phyloP scores from a whole-genome alignment of 2,329 filamentous ascomycete genomes.

The Neospermospora avenae region DNA sequence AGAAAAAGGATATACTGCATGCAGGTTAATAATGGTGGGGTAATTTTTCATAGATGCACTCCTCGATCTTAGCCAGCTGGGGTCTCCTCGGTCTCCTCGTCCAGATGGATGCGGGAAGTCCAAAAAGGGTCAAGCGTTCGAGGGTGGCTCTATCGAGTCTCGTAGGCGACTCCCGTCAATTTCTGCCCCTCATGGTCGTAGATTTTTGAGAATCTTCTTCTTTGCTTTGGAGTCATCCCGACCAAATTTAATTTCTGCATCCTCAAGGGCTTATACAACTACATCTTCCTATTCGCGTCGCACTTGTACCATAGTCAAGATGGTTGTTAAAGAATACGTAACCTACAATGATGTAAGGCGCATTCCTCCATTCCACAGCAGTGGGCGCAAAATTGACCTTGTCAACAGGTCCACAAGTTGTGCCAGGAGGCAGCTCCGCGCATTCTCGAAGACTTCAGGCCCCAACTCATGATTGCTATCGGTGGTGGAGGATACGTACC shows the following conservation, averaged over 20 bases:
- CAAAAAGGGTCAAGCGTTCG: not conserved
- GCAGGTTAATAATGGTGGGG: constrained; percentile 3
- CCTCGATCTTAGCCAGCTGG: not conserved
- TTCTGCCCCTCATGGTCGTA: not conserved
- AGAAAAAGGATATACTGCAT: not conserved
- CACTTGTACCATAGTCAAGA: constrained; percentile 41
- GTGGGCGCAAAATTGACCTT: constrained; percentile 18
- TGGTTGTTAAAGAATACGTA: constrained; percentile 84
- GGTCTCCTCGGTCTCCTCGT: not conserved
- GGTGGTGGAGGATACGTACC: constrained; percentile 97
- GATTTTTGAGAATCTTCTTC: constrained; percentile 12
- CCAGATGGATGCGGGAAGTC: not conserved
- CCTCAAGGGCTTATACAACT: constrained; percentile 3
- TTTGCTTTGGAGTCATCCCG: constrained; percentile 16
- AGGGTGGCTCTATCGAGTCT: not conserved
- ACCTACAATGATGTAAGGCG: constrained; percentile 79
- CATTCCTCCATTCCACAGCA: constrained; percentile 14
- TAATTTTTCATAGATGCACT: not conserved
- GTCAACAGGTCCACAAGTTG: constrained; percentile 83
- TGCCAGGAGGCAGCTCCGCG: constrained; percentile 80
- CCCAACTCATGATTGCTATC: constrained; percentile 97
- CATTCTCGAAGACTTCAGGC: constrained; percentile 83
- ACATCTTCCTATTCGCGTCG: not conserved
- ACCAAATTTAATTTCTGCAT: constrained; percentile 8
- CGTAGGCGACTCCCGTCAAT: constrained; percentile 25